A percentile compares a stretch with the other conserved stretches of the same genome.
These are phyloP conservation scores for Epichloe scottii DNA, from an alignment of 2,329 filamentous ascomycete genomes.

Conservation along the genomic window DNA sequence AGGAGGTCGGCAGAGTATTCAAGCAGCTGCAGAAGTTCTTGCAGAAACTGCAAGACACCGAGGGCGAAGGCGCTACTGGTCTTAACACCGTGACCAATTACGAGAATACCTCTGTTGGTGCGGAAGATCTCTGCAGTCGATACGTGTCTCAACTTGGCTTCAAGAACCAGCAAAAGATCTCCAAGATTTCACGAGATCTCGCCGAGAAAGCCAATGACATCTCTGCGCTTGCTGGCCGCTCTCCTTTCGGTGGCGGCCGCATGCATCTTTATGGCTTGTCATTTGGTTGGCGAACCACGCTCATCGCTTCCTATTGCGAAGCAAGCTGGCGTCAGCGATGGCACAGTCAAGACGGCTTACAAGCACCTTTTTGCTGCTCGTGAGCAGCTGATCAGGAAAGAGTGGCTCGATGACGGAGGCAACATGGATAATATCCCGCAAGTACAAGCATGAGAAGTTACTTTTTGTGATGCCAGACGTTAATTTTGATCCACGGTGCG, in stretches of 20 bases:
- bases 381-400: slow-evolving; percentile 60
- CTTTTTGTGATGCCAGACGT: background rate
- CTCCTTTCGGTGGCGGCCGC: slow-evolving; percentile 88
- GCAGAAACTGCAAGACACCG: slow-evolving; percentile 54
- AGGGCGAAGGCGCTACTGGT: slow-evolving; percentile 31
- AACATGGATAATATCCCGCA: slow-evolving; percentile 58
- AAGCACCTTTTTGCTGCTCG: slow-evolving; percentile 69
- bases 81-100: slow-evolving; percentile 54
- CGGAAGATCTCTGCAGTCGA: slow-evolving; percentile 74
- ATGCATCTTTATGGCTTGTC: slow-evolving; percentile 91
- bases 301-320: slow-evolving; percentile 75
- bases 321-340: slow-evolving; percentile 85
- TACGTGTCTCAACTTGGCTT: slow-evolving; percentile 76
- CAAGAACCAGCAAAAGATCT: slow-evolving; percentile 59
- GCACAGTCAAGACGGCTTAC: slow-evolving; percentile 93
- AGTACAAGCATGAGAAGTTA: slow-evolving; percentile 18
- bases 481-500: background rate
- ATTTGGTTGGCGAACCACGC: slow-evolving; percentile 68
- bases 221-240: slow-evolving; percentile 78
- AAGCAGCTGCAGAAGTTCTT: slow-evolving; percentile 86
- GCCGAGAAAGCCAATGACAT: slow-evolving; percentile 66
- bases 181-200: slow-evolving; percentile 67
- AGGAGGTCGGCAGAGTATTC: slow-evolving; percentile 93
- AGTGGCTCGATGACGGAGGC: slow-evolving; percentile 63
- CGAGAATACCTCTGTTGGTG: slow-evolving; percentile 65